These are phyloP conservation scores for Borovskyia barvae DNA, from an alignment of 208 protist genomes.

Conservation along the genomic window DNA sequence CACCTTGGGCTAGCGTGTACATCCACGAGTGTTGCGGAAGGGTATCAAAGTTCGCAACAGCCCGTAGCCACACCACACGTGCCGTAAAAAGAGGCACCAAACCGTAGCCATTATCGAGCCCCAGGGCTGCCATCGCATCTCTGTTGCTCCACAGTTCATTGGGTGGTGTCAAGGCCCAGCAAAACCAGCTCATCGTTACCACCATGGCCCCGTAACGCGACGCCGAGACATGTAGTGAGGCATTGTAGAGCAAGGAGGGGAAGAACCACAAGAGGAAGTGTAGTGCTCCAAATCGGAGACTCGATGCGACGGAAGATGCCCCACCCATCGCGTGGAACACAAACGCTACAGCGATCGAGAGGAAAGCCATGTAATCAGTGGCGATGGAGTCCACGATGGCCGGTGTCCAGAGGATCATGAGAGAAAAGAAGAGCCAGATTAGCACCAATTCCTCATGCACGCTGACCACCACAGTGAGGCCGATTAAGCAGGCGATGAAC, in stretches of 20 bases:
- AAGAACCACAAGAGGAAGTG: slow-evolving; percentile 72
- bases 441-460: slow-evolving; percentile 86
- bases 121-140: slow-evolving; percentile 7
- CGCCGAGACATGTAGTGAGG: slow-evolving; percentile 32
- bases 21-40: slow-evolving; percentile 17
- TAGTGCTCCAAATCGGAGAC: slow-evolving; percentile 41
- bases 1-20: slow-evolving; percentile 8
- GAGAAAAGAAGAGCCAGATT: slow-evolving; percentile 78
- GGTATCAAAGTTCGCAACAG: slow-evolving; percentile 19
- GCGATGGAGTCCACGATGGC: slow-evolving; percentile 80
- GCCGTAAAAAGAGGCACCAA: slow-evolving; percentile 20
- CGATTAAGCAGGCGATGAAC: slow-evolving; percentile 49
- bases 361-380: slow-evolving; percentile 62
- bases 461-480: slow-evolving; percentile 75
- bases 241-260: slow-evolving; percentile 43
- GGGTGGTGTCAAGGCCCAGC: slow-evolving; percentile 19
- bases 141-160: slow-evolving; percentile 18
- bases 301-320: slow-evolving; percentile 30
- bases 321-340: slow-evolving; percentile 45
- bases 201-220: slow-evolving; percentile 57
- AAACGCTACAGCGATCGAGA: slow-evolving; percentile 36
- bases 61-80: slow-evolving; percentile 23
- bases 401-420: slow-evolving; percentile 80
- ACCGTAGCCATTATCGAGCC: slow-evolving; percentile 7
- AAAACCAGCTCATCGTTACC: slow-evolving; percentile 24